These are phyloP conservation scores for Globisporangium recalcitrans DNA, from an alignment of 352 stramenopile genomes.

Conservation along the genomic window DNA sequence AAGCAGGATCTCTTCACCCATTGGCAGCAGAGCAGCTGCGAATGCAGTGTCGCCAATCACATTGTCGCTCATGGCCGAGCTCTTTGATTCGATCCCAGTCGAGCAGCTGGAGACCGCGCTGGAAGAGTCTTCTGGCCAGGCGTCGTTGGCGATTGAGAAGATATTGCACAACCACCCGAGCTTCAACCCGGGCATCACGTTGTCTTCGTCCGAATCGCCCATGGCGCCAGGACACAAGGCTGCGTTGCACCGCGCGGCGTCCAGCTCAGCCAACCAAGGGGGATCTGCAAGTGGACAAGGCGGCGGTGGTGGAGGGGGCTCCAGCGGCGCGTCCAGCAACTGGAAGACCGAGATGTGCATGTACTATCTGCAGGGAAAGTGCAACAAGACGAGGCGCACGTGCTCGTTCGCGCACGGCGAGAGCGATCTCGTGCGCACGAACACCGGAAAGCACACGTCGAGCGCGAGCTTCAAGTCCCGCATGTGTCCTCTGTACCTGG, in stretches of 20 bases:
- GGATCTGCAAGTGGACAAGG: slow-evolving; percentile 13
- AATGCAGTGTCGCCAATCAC: slow-evolving; percentile 42
- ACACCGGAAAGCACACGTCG: slow-evolving; percentile 23
- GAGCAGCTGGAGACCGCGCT: slow-evolving; percentile 56
- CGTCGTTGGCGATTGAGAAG: slow-evolving; percentile 55
- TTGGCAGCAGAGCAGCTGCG: slow-evolving; percentile 4
- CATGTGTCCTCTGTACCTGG: slow-evolving; percentile 72
- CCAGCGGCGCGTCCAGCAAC: slow-evolving; percentile 38
- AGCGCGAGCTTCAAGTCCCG: slow-evolving; percentile 61
- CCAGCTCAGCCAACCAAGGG: background rate
- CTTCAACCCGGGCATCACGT: slow-evolving; percentile 43
- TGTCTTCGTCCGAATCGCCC: slow-evolving; percentile 2
- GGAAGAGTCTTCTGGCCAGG: slow-evolving; percentile 40
- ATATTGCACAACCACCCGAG: slow-evolving; percentile 63
- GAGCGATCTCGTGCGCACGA: slow-evolving; percentile 60
- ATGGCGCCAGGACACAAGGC: slow-evolving; percentile 10
- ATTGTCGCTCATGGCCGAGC: slow-evolving; percentile 57
- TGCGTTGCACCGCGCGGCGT: slow-evolving; percentile 27
- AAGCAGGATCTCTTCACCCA: slow-evolving; percentile 23
- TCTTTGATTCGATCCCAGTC: slow-evolving; percentile 68
- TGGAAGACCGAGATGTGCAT: slow-evolving; percentile 89
- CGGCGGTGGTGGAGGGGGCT: slow-evolving; percentile 10
- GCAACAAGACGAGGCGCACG: slow-evolving; percentile 85
- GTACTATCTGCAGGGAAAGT: slow-evolving; percentile 88
- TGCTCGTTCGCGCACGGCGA: slow-evolving; percentile 85